Base-by-base conservation (phyloP, 1,284 basidiomycete species). In the Ganoderma lucidum region DNA sequence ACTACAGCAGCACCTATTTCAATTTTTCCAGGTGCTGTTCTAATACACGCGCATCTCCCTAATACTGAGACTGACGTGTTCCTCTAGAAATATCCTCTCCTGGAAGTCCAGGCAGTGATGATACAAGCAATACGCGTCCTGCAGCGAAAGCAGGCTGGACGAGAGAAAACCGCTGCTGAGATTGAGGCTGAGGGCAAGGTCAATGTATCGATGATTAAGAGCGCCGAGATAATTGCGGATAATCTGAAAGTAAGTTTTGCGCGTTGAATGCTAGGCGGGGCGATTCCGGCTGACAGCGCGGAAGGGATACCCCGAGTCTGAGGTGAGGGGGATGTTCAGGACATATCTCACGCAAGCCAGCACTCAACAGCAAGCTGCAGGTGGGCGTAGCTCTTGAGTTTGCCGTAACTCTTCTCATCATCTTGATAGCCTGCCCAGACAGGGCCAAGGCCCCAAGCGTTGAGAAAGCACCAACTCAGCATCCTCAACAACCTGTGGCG, bases 21-120 rank as follows among this genome's bases (percentile, higher is more conserved):
- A 44, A 14, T 67, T 48, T 14, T 56, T 71, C 28, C 35, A 67
- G 70, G 70, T 71, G 60, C 3, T 1, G 12, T 41, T n/a, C 9
- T 56, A 6, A 4, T 23, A 14, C 2, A 51, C 44, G 23, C n/a
- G n/a, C 3, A 42, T 15, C 6, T 10, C n/a, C 30, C 56, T 2
- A 17, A 14, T 10, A 3, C 19, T 32, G 6, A 3, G 8, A 60
- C 37, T 61, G 39, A 61, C 28, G 23, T 6, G 15, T 5, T 6
- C 6, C 10, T 30, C 6, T 23, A 63, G 28, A 14, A 14, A 12
- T 19, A 39, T 10, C 2, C 14, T 48, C 6, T 8, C 12, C 23
- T 30, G 5, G 19, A 19, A 6, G 17, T 35, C 9, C 55, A 32
- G 30, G 9, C 6, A 6, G 9, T 39, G 41, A 65, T 65, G 56